Conservation (phyloP, 495 filamentous ascomycete genomes). For the Oidiodendron maius region DNA sequence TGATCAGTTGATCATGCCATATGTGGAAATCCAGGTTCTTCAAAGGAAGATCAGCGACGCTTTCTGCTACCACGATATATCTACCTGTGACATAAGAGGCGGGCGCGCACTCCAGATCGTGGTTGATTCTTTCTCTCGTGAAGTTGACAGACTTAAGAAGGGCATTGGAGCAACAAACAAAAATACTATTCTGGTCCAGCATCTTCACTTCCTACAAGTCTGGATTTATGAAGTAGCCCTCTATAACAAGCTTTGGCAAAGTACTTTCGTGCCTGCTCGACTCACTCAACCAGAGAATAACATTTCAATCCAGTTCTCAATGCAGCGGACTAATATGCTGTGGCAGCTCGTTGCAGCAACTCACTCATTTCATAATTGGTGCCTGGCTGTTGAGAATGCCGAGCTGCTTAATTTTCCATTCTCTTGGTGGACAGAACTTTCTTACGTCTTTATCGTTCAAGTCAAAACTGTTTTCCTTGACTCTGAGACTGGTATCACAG, state of each 20-base stretch:
- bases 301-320: conserved; percentile 10
- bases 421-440: conserved; percentile 8
- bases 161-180: conserved; percentile 10
- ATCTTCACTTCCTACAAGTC: conserved; percentile 11
- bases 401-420: conserved; percentile 10
- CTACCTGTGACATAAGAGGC: conserved; percentile 11
- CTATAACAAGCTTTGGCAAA: conserved; percentile 10
- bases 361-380: conserved; percentile 11
- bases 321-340: conserved; percentile 11
- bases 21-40: conserved; percentile 10
- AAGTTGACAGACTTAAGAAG: conserved; percentile 11
- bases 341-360: conserved; percentile 10
- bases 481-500: conserved; percentile 8
- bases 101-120: conserved; percentile 10
- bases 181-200: conserved; percentile 10
- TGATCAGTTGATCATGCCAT: conserved; percentile 10
- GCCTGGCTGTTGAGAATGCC: conserved; percentile 11
- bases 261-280: conserved; percentile 9
- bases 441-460: conserved; percentile 11
- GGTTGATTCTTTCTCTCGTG: conserved; percentile 10
- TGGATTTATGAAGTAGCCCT: conserved; percentile 7
- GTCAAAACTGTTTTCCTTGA: conserved; percentile 10
- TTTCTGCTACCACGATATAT: conserved; percentile 10
- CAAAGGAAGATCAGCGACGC: conserved; percentile 11
- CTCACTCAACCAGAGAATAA: conserved; percentile 10